Evolutionary conservation across 106 monocot genomes (phyloP).

Genomic region (Dendrobium officinale): DNA sequence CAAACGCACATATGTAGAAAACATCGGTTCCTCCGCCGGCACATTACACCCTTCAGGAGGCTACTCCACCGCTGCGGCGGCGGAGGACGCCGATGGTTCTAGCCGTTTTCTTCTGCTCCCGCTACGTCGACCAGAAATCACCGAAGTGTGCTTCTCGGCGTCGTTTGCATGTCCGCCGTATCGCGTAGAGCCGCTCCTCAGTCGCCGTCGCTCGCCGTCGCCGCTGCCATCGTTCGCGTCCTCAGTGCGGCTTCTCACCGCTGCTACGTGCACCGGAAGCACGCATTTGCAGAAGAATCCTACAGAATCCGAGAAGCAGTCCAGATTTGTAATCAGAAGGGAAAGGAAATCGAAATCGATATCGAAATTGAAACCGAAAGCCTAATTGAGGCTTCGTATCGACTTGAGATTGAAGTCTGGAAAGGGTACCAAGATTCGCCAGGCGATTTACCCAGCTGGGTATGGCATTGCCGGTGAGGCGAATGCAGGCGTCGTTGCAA

Average conservation of each 20-base stretch:
- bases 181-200: slow-evolving; percentile 20
- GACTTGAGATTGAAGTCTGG: background rate
- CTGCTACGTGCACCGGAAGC: slow-evolving; percentile 48
- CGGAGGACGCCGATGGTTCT: background rate
- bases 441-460: slow-evolving; percentile 97
- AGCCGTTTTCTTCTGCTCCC: background rate
- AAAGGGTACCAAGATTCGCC: slow-evolving; percentile 53
- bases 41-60: background rate
- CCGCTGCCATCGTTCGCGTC: background rate
- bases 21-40: background rate
- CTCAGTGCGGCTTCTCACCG: slow-evolving; percentile 26
- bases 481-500: slow-evolving; percentile 69
- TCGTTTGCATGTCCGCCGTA: background rate
- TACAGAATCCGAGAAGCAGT: background rate
- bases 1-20: background rate
- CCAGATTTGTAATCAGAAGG: background rate
- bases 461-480: slow-evolving; percentile 56
- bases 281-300: slow-evolving; percentile 78
- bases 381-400: background rate
- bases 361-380: too few relatives aligned
- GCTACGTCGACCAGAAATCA: background rate
- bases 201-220: slow-evolving; percentile 25
- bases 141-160: background rate
- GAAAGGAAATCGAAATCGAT: background rate
- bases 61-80: background rate